A percentile compares a stretch with the other conserved stretches of the same genome.
Evolutionary conservation across 495 filamentous ascomycete species (phyloP).

Genomic region (Talaromyces stipitatus): DNA sequence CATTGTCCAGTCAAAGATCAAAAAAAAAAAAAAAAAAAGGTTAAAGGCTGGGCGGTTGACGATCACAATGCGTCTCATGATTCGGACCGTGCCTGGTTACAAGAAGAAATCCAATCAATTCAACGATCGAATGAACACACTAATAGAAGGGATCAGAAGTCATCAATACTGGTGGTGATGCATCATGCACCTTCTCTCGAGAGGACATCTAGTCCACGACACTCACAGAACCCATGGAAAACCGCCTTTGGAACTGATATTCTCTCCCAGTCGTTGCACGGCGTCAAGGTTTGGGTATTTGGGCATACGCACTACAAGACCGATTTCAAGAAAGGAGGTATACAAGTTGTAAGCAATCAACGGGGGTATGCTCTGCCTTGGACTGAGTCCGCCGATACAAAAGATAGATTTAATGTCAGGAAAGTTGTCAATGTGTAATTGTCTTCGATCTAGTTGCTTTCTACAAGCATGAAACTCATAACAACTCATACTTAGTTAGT

Average conservation of each 20-base stretch:
- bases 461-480: no score
- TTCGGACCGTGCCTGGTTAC: constrained; percentile 39
- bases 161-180: neutral
- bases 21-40: constrained; percentile 43
- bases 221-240: constrained; percentile 31
- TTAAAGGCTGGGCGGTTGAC: constrained; percentile 39
- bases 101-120: constrained; percentile 23
- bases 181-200: constrained; percentile 45
- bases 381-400: constrained; percentile 5
- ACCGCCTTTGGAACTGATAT: constrained; percentile 48
- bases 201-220: constrained; percentile 33
- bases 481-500: no score
- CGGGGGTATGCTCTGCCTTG: constrained; percentile 39
- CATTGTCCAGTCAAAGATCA: constrained; percentile 31
- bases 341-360: constrained; percentile 46
- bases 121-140: constrained; percentile 12
- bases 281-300: constrained; percentile 28
- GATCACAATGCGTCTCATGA: constrained; percentile 39
- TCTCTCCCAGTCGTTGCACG: constrained; percentile 11
- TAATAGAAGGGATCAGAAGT: neutral
- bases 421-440: constrained; percentile 12
- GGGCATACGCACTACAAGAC: constrained; percentile 45
- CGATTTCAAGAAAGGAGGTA: constrained; percentile 23
- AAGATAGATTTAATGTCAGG: constrained; percentile 14
- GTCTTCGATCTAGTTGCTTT: no score